Evolutionary conservation across 352 stramenopile genomes (phyloP).

Genomic region (Pythium dissotocum): DNA sequence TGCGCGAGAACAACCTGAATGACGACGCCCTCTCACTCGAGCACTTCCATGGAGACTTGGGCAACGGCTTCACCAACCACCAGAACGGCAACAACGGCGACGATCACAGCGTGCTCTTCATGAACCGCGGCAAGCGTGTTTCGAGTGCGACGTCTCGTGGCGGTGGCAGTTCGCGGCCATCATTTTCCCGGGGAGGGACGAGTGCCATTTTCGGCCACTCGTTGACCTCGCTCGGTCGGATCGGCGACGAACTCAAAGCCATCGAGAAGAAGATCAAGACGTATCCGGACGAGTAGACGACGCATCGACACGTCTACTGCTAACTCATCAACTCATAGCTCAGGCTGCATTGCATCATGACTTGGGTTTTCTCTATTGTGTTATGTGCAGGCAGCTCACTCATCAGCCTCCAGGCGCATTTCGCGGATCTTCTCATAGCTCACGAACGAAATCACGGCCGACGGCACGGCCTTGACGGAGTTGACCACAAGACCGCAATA

Average conservation of each 20-base stretch:
- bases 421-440: constrained; percentile 78
- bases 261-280: constrained; percentile 69
- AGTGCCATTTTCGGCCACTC: constrained; percentile 49
- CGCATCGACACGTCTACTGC: not conserved
- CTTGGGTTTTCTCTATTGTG: not conserved
- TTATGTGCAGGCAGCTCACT: not conserved
- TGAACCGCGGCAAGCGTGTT: constrained; percentile 36
- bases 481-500: constrained; percentile 83
- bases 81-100: constrained; percentile 21
- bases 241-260: constrained; percentile 66
- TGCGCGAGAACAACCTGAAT: constrained; percentile 20
- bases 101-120: constrained; percentile 30
- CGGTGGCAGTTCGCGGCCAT: constrained; percentile 31
- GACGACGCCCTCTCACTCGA: constrained; percentile 27
- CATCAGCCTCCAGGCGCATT: constrained; percentile 38
- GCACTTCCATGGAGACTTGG: constrained; percentile 26
- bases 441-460: constrained; percentile 74
- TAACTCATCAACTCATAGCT: not conserved
- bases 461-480: constrained; percentile 65
- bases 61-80: not conserved
- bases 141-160: constrained; percentile 25
- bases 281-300: constrained; percentile 28
- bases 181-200: constrained; percentile 18
- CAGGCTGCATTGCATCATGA: constrained; percentile 2
- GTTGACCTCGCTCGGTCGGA: constrained; percentile 53